Conservation (phyloP, 2,329 filamentous ascomycete species). For the Leptographium flavum region DNA sequence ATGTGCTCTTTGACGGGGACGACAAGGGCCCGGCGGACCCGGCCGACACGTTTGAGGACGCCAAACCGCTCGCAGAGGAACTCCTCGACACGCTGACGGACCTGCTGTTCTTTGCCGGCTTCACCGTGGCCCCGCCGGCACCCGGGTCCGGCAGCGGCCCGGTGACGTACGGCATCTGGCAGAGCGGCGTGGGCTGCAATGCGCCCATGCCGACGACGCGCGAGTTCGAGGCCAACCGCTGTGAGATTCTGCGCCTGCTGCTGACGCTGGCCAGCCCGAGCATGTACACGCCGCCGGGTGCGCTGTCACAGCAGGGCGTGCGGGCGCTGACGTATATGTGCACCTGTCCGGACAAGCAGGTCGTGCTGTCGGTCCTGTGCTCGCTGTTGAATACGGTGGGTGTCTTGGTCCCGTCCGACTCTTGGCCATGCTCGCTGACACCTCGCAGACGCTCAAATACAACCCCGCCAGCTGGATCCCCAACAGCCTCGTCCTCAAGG, state of each 20-base stretch:
- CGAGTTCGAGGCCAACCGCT: constrained; percentile 84
- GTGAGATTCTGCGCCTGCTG: constrained; percentile 75
- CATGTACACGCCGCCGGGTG: constrained; percentile 75
- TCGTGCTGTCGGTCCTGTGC: constrained; percentile 79
- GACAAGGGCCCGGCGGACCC: constrained; percentile 20
- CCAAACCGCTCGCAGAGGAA: constrained; percentile 81
- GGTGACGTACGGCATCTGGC: constrained; percentile 91
- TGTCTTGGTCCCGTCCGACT: background rate
- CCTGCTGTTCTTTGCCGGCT: constrained; percentile 78
- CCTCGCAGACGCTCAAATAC: constrained; percentile 72
- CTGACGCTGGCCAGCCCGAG: constrained; percentile 79
- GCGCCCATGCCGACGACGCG: constrained; percentile 76
- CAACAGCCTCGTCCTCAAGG: constrained; percentile 81
- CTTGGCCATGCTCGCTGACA: background rate
- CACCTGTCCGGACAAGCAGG: constrained; percentile 77
- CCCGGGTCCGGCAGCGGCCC: constrained; percentile 37
- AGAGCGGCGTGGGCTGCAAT: constrained; percentile 93
- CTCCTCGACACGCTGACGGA: constrained; percentile 82
- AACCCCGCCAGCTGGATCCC: constrained; percentile 93
- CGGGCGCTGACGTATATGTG: constrained; percentile 80
- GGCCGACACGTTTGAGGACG: constrained; percentile 52
- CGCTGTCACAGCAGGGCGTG: constrained; percentile 70
- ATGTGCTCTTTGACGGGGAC: constrained; percentile 74
- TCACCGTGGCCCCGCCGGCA: constrained; percentile 65
- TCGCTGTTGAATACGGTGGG: constrained; percentile 85